Evolutionary conservation across 202 grass and related monocot species (phyloP), one percentile per base, ranked within the genome.

Genomic region (Setaria italica): DNA sequence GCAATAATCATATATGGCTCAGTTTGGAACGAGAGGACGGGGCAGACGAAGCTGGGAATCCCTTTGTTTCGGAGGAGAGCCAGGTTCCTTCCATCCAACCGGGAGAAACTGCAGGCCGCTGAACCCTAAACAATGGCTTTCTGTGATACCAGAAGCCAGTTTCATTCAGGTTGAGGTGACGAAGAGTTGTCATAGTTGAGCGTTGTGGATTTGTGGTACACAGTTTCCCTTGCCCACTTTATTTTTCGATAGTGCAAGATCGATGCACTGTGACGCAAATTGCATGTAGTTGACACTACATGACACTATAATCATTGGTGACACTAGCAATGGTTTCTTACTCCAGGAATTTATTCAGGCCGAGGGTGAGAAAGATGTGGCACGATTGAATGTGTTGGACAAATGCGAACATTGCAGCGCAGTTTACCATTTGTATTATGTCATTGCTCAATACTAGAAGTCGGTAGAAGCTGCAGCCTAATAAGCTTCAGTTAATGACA

Each of bases 141-240:
- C 49, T 47, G 74, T 54, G 80, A 33, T 78, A 84, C 74, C 67
- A 90, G 84, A 80, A 76, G 88, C 9, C 68, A 73, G 12, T 79
- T 79, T 84, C 74, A 67, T 67, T 68, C 59, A 45, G 74, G 59
- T 79, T 51, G 39, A 62, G 21, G 79, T 2, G 41, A 58, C 3
- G 72, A 82, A 78, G 57, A 5, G 62, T 55, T 37, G 8, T n/a
- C 63, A 70, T 53, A 37, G 70, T 50, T 76, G 33, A 77, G 41
- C 33, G 67, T 42, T 25, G 35, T 42, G 37, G 25, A 25, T 25
- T 25, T 25, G 35, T 32, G 11, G 12, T 43, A 10, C 15, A 43
- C 25, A 16, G 34, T n/a, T 15, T 37, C 42, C 66, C 17, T 39
- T 53, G 48, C 3, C 11, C 55, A 13, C n/a, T 3, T 0, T 43